A percentile compares a stretch with the other conserved stretches of the same genome.
phyloP scores from a whole-genome alignment of 108 stramenopile genomes.

The Nitzschia sp. region DNA sequence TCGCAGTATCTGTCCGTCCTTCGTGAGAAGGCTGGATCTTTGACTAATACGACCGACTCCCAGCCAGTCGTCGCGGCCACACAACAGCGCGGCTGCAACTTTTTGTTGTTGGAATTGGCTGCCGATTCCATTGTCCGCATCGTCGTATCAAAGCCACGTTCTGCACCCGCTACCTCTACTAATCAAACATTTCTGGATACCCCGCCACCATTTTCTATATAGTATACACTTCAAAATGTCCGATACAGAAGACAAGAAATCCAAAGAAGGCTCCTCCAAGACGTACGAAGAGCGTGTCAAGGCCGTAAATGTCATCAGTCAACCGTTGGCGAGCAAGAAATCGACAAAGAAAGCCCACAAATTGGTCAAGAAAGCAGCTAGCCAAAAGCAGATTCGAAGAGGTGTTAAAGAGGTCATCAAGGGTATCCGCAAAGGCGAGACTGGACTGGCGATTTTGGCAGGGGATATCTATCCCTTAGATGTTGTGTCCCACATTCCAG shows the following conservation, averaged over 20 bases:
- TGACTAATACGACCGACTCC: too few species aligned
- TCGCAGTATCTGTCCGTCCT: too few species aligned
- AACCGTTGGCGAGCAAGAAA: constrained; percentile 96
- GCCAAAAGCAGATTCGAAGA: constrained; percentile 84
- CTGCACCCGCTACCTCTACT: too few species aligned
- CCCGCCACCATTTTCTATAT: too few species aligned
- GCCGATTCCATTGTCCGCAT: too few species aligned
- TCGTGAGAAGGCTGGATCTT: too few species aligned
- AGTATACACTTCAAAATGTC: too few species aligned
- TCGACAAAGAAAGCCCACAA: constrained; percentile 96
- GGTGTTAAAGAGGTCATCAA: constrained; percentile 99
- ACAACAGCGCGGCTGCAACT: too few species aligned
- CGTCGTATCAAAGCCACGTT: too few species aligned
- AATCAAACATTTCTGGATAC: too few species aligned
- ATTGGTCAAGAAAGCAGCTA: constrained; percentile 92
- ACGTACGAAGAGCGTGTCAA: constrained; percentile 90
- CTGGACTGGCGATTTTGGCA: constrained; percentile 93
- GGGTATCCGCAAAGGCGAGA: constrained; percentile 95
- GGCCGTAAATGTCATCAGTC: constrained; percentile 88
- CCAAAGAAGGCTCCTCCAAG: constrained; percentile 27
- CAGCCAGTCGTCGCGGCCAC: too few species aligned
- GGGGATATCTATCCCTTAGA: constrained; percentile 99
- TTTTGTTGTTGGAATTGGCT: too few species aligned
- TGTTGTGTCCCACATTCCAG: constrained; percentile 93
- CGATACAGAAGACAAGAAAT: constrained; percentile 21